A percentile compares a stretch with the other conserved stretches of the same genome.
Evolutionary conservation across 352 stramenopile species (phyloP).

Genomic region (Pythium chondricola): DNA sequence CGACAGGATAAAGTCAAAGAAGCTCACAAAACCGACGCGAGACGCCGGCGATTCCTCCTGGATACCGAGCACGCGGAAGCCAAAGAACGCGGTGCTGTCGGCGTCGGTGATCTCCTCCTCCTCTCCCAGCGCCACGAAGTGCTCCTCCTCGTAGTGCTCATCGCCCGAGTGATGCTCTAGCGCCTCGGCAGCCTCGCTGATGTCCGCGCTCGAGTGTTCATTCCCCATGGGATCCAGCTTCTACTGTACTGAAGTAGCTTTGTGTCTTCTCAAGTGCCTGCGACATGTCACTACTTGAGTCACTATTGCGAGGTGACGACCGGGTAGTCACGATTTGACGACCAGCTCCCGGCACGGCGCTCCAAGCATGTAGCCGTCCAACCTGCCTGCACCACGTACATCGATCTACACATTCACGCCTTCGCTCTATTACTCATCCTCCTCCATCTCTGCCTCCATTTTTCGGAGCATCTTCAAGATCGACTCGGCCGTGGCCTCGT

Average conservation of each 20-base stretch:
- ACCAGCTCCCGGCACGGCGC: too few relatives aligned
- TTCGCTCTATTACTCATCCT: conserved; percentile 3
- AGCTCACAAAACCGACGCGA: conserved; percentile 91
- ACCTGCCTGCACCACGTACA: too few relatives aligned
- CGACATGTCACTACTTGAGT: conserved; percentile 9
- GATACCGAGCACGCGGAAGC: conserved; percentile 96
- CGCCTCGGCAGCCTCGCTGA: conserved; percentile 6
- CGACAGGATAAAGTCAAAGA: conserved; percentile 98
- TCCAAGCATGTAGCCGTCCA: too few relatives aligned
- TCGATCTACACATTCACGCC: neutral
- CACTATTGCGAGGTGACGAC: conserved; percentile 14
- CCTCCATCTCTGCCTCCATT: conserved; percentile 23
- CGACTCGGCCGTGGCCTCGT: conserved; percentile 66
- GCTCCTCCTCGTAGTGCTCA: neutral
- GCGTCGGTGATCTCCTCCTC: conserved; percentile 18
- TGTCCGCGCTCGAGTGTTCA: conserved; percentile 16
- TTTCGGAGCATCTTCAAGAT: conserved; percentile 86
- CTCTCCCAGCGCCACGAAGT: neutral
- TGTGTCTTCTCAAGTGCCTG: neutral
- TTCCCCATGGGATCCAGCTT: too few relatives aligned
- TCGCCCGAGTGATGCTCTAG: conserved; percentile 1
- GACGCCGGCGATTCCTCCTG: conserved; percentile 92
- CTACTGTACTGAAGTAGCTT: too few relatives aligned
- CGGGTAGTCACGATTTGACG: neutral
- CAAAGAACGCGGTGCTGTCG: conserved; percentile 61